Conservation (phyloP, 169 alveolate species). For the Cystoisospora suis region DNA sequence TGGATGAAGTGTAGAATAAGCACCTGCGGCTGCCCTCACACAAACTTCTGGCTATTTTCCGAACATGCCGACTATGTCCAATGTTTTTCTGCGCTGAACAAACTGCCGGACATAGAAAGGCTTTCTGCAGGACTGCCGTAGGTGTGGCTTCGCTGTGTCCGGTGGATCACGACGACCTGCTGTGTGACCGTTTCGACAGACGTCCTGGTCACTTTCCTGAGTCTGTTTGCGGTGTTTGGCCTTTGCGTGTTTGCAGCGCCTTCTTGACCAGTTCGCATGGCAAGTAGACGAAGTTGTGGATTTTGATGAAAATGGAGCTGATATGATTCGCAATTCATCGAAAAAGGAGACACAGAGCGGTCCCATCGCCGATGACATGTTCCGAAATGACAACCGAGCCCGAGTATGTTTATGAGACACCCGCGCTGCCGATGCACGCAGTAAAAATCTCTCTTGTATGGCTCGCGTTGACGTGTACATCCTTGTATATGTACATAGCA, state of each 20-base stretch:
- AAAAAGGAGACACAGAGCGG: slow-evolving; percentile 4
- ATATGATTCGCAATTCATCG: neutral
- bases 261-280: slow-evolving; percentile 20
- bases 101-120: too few species aligned
- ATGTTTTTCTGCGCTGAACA: too few species aligned
- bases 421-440: neutral
- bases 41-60: too few species aligned
- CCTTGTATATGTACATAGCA: neutral
- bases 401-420: neutral
- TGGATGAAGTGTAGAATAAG: too few species aligned
- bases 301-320: slow-evolving; percentile 24
- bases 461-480: neutral
- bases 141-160: too few species aligned
- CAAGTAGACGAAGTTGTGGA: slow-evolving; percentile 18
- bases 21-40: too few species aligned
- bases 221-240: neutral
- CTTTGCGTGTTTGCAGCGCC: slow-evolving; percentile 4
- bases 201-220: too few species aligned
- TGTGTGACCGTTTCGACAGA: too few species aligned
- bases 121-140: too few species aligned
- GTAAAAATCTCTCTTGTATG: neutral
- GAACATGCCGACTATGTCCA: too few species aligned
- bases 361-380: slow-evolving; percentile 9
- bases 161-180: too few species aligned
- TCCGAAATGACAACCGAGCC: slow-evolving; percentile 14